Conservation (phyloP, 768 basidiomycete genomes). For the Suillus subluteus region DNA sequence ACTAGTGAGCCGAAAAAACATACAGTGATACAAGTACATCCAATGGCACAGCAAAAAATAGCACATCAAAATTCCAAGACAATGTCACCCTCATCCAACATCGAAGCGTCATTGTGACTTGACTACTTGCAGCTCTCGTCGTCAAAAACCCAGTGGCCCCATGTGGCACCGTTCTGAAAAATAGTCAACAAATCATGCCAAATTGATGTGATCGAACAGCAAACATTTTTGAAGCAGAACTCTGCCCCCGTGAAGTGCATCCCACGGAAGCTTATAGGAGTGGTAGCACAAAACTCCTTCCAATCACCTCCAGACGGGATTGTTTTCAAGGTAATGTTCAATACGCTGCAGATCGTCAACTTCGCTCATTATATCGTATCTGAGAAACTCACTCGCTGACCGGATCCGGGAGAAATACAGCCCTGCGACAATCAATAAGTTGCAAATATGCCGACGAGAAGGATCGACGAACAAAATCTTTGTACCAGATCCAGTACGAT, state of each 20-base stretch:
- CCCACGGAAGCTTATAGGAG: constrained; percentile 29
- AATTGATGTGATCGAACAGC: constrained; percentile 2
- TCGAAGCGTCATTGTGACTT: not conserved
- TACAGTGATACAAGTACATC: not conserved
- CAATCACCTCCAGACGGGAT: constrained; percentile 33
- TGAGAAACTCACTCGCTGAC: constrained; percentile 8
- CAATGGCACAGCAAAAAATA: not conserved
- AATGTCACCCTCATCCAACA: not conserved
- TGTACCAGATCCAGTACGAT: constrained; percentile 29
- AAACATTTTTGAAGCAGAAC: constrained; percentile 26
- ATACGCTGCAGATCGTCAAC: constrained; percentile 23
- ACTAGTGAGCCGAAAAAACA: not conserved
- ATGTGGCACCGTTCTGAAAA: constrained; percentile 22
- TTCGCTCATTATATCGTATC: not conserved
- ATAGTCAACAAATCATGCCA: not conserved
- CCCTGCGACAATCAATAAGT: constrained; percentile 6
- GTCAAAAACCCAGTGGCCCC: constrained; percentile 30
- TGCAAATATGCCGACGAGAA: not conserved
- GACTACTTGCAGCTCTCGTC: constrained; percentile 19
- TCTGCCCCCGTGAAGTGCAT: constrained; percentile 29
- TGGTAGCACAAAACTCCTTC: constrained; percentile 38
- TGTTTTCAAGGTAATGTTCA: constrained; percentile 33
- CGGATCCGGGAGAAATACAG: constrained; percentile 6
- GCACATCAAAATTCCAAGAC: not conserved
- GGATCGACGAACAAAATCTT: constrained; percentile 17